Conservation (phyloP, 805 yeast genomes). For the Cyberlindnera nakhonratchasimensis region DNA sequence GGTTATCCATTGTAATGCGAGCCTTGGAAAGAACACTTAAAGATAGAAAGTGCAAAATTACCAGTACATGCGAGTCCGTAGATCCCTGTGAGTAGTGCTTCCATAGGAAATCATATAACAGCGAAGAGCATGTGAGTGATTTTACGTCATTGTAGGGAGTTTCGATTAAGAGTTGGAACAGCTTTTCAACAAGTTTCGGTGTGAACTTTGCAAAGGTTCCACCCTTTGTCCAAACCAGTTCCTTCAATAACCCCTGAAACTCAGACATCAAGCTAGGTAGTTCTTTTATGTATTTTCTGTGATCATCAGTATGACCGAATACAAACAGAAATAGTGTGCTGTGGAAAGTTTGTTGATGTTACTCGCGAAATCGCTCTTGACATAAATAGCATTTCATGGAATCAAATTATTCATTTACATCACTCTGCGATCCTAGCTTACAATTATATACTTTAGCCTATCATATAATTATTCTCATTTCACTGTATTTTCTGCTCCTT, state of each 20-base stretch:
- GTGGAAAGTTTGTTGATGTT: too few relatives aligned
- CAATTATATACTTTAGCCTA: too few relatives aligned
- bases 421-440: too few relatives aligned
- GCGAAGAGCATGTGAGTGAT: neutral
- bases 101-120: conserved; percentile 4
- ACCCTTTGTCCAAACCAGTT: neutral
- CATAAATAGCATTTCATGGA: too few relatives aligned
- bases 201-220: conserved; percentile 6
- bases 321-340: too few relatives aligned
- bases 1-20: conserved; percentile 2
- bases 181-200: conserved; percentile 3
- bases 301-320: too few relatives aligned
- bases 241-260: neutral
- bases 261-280: neutral
- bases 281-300: neutral
- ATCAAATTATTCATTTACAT: too few relatives aligned
- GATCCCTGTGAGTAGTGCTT: neutral
- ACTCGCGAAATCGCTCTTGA: too few relatives aligned
- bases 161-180: conserved; percentile 1
- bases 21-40: neutral
- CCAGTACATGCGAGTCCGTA: conserved; percentile 13
- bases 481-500: too few relatives aligned
- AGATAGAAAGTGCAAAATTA: conserved; percentile 1
- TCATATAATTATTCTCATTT: too few relatives aligned
- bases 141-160: neutral